Evolutionary conservation across 768 basidiomycete species (phyloP).

Genomic region (Clathrus columnatus): DNA sequence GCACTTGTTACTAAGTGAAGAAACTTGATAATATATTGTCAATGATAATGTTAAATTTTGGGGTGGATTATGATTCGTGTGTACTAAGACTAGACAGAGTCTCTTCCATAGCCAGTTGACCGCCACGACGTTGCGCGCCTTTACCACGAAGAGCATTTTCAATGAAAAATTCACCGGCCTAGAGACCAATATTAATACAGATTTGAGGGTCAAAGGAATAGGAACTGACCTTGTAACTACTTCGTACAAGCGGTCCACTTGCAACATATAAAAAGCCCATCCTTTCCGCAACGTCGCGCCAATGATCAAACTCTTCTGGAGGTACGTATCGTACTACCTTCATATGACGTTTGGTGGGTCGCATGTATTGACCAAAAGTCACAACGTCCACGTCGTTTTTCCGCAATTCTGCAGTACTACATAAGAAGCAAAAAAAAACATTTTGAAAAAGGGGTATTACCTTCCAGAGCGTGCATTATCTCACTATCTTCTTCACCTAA

Average conservation of each 20-base stretch:
- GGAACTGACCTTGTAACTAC: conserved; percentile 83
- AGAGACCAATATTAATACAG: conserved; percentile 6
- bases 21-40: no score
- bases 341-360: conserved; percentile 98
- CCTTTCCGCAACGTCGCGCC: conserved; percentile 84
- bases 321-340: conserved; percentile 96
- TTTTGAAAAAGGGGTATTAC: conserved; percentile 34
- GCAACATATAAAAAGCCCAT: conserved; percentile 98
- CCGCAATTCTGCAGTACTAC: conserved; percentile 58
- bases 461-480: conserved; percentile 70
- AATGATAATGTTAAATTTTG: no score
- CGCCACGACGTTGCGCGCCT: conserved; percentile 17
- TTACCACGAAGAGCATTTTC: conserved; percentile 78
- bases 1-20: no score
- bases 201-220: neutral
- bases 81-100: neutral
- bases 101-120: neutral
- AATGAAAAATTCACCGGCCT: conserved; percentile 97
- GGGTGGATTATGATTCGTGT: neutral
- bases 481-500: conserved; percentile 87
- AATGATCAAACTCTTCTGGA: conserved; percentile 85
- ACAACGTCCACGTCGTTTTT: conserved; percentile 90
- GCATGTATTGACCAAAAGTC: conserved; percentile 99
- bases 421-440: conserved; percentile 2
- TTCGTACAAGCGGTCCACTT: conserved; percentile 90